Base-by-base conservation (phyloP, 495 filamentous ascomycete genomes). In the Podospora pseudocomata region DNA sequence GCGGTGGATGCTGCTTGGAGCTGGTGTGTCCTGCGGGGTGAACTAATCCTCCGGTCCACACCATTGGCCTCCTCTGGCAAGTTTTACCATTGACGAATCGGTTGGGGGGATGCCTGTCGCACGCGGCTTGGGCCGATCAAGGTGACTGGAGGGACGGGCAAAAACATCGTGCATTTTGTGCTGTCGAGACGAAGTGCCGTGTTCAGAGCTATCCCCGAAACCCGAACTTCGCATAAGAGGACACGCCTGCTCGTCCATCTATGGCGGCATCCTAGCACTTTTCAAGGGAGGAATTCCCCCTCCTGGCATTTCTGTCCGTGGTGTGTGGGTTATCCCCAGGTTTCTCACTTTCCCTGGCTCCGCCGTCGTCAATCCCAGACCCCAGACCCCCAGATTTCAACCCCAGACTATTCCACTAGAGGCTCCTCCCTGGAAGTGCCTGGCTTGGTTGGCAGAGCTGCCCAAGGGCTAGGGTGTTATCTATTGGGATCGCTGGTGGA, bases 21-120 rank as follows among this genome's bases (percentile, higher is more conserved):
- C 69, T 28, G 39, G 65, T 66, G 65, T 71, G 39, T 13, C 23
- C 59, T 68, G 69, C 69, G 66, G 66, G 69, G 69, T 54, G 2
- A 18, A 58, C 32, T 63, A 44, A 32, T 49, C 19, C 34, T n/a
- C 30, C 61, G 30, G 39, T 27, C 34, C 55, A 54, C 23, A 54
- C 23, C 57, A 39, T 62, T 63, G 56, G 61, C 44, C 23, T 19
- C 19, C 39, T 64, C 64, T 20, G 9, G 19, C 55, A 19, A 63
- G 61, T 44, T 34, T 58, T 58, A 49, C 19, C 65, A 71, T 71
- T 71, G 69, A 30, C 69, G 66, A 71, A 71, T 71, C 63, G 54
- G 66, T 49, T 55, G 28, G 61, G 61, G 30, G 61, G 13, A 63
- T 39, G 27, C 30, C 6, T 32, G n/a, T 19, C n/a, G 7, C 30